Evolutionary conservation across 192 early-diverging fungal species (phyloP), one percentile per base, ranked within the genome.

Genomic region (Umbelopsis ramanniana): DNA sequence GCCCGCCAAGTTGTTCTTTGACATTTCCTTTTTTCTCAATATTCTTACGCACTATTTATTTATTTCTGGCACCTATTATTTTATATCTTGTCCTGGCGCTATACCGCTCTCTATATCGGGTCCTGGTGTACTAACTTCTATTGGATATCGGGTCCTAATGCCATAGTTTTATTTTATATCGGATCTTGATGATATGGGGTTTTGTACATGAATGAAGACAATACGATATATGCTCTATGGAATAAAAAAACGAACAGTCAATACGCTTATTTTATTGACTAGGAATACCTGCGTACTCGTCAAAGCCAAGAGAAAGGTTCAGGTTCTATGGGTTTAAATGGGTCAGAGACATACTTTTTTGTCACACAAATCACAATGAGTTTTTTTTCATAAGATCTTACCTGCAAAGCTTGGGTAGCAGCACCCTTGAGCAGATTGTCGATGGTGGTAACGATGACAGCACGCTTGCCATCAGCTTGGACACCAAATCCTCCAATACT

Each of bases 371-470:
- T 29, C 29, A 29, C 29, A 29, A 29, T 29, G 29, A 29, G 1
- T 67, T 24, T 40, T 14, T 21, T 43, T 40, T 43, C 40, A 7
- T 5, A 43, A 11, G 6, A 8, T 45, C 75, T 69, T 69, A 89
- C 87, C 86, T 97, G 95, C 43, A 98, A 80, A 17, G 96, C 96
- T 81, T 99, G 98, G n/a, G 97, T 99, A 1, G 98, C 98, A 23
- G 97, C 97, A 6, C 98, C 98, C 89, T 99, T 99, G 67, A 98
- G 87, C 78, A 99, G 77, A 70, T 99, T 99, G 77, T 98, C 98
- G 69, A 99, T 92, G 2, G 96, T 97, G 11, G 93, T 92, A 26
- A 93, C 90, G 9, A 99, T 83, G 15, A 98, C 96, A 3, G 90
- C 95, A 52, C 97, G 82, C 76, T 91, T 89, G 19, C 84, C 91